These are phyloP conservation scores for Geotrichum carabidarum DNA, from an alignment of 1,139 yeast genomes.

Conservation along the genomic window DNA sequence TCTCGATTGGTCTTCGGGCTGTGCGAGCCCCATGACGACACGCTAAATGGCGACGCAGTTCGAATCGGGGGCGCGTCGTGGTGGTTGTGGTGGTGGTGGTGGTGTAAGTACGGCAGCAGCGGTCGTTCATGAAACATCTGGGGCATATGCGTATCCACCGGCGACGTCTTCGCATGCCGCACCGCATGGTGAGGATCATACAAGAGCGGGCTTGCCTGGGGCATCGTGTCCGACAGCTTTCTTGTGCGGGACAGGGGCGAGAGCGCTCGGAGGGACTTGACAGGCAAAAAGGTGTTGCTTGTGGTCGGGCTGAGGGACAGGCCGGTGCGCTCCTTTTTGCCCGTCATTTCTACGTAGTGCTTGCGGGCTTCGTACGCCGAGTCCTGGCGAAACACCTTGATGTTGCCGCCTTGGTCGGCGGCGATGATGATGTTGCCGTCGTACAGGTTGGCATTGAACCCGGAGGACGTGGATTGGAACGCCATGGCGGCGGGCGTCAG, in stretches of 20 bases:
- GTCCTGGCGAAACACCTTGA: slow-evolving; percentile 77
- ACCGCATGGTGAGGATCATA: too few species aligned
- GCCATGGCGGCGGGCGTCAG: too few species aligned
- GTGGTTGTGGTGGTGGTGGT: too few species aligned
- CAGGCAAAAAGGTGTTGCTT: neutral
- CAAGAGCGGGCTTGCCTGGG: neutral
- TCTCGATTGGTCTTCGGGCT: too few species aligned
- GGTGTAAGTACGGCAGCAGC: too few species aligned
- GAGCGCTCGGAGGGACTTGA: neutral
- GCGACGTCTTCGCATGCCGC: too few species aligned
- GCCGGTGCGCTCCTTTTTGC: neutral
- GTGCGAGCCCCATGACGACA: too few species aligned
- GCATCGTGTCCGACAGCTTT: neutral
- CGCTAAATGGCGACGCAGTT: too few species aligned
- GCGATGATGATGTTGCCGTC: slow-evolving; percentile 57
- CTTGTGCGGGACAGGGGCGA: neutral
- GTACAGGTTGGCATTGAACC: slow-evolving; percentile 16
- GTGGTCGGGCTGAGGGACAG: slow-evolving; percentile 9
- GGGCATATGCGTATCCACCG: too few species aligned
- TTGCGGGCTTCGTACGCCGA: slow-evolving; percentile 44
- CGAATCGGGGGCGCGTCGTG: too few species aligned
- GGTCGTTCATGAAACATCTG: too few species aligned
- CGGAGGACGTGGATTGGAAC: too few species aligned
- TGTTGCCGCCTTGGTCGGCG: slow-evolving; percentile 67
- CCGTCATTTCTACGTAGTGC: slow-evolving; percentile 7